Evolutionary conservation across 768 basidiomycete genomes (phyloP).

Genomic region (Suillus hirtellus): DNA sequence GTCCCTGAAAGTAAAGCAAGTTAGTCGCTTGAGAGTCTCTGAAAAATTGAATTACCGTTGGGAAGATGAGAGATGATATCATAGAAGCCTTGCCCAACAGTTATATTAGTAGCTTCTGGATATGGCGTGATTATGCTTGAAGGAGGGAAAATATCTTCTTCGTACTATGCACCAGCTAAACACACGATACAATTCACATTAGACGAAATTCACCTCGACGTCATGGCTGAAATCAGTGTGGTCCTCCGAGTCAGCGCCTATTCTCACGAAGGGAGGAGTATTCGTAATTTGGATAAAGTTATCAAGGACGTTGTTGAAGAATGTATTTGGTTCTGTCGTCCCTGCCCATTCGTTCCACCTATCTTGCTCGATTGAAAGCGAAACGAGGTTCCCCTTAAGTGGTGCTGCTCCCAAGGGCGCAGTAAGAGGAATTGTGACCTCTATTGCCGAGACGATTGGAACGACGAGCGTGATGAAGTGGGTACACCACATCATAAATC

Average conservation of each 20-base stretch:
- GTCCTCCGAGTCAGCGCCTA: constrained; percentile 59
- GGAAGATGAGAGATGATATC: constrained; percentile 53
- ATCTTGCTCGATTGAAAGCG: constrained; percentile 72
- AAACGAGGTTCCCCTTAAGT: constrained; percentile 51
- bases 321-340: constrained; percentile 48
- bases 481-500: constrained; percentile 9
- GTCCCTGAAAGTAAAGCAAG: constrained; percentile 43
- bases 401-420: constrained; percentile 37
- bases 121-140: constrained; percentile 53
- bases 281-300: constrained; percentile 57
- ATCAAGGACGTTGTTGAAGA: constrained; percentile 59
- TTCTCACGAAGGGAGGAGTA: constrained; percentile 54
- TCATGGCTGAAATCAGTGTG: constrained; percentile 54
- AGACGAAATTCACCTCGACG: constrained; percentile 39
- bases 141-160: constrained; percentile 51
- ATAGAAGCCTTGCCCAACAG: constrained; percentile 60
- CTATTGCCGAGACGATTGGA: constrained; percentile 14
- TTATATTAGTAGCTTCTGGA: constrained; percentile 64
- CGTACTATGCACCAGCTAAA: constrained; percentile 34
- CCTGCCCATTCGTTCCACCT: constrained; percentile 72
- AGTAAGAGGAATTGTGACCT: constrained; percentile 42
- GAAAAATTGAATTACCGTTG: constrained; percentile 33
- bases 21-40: neutral
- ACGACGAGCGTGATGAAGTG: constrained; percentile 7
- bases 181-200: neutral